Conservation (phyloP, 495 filamentous ascomycete species). For the Physcia stellaris region DNA sequence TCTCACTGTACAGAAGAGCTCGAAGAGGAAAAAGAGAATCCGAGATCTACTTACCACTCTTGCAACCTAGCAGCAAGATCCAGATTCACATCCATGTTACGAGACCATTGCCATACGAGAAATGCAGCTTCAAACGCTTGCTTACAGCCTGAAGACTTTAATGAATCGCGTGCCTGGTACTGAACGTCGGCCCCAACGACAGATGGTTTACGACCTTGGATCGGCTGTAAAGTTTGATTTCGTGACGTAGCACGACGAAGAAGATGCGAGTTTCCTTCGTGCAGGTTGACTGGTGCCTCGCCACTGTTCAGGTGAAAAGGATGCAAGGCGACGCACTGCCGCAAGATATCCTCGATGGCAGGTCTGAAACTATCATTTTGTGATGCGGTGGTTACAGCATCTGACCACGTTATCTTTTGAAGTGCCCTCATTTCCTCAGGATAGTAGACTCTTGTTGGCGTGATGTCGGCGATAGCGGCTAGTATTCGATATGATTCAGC, state of each 20-base stretch:
- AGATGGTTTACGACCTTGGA: background rate
- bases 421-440: constrained; percentile 33
- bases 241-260: background rate
- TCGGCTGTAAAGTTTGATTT: background rate
- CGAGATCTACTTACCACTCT: background rate
- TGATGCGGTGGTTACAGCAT: background rate
- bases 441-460: constrained; percentile 42
- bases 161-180: background rate
- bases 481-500: constrained; percentile 27
- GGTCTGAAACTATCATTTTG: background rate
- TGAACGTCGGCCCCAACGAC: too few species aligned
- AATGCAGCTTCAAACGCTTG: background rate
- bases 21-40: background rate
- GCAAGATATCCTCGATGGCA: background rate
- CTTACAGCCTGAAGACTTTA: too few species aligned
- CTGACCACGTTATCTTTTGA: constrained; percentile 34
- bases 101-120: background rate
- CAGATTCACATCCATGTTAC: background rate
- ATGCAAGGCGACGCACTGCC: background rate
- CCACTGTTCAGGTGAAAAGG: background rate
- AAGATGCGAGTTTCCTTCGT: background rate
- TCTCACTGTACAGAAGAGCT: background rate
- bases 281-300: background rate
- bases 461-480: constrained; percentile 31
- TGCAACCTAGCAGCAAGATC: background rate